Evolutionary conservation across 2,329 filamentous ascomycete genomes (phyloP), one percentile per base, ranked within the genome.

Genomic region (Paraphoma chrysanthemicola): DNA sequence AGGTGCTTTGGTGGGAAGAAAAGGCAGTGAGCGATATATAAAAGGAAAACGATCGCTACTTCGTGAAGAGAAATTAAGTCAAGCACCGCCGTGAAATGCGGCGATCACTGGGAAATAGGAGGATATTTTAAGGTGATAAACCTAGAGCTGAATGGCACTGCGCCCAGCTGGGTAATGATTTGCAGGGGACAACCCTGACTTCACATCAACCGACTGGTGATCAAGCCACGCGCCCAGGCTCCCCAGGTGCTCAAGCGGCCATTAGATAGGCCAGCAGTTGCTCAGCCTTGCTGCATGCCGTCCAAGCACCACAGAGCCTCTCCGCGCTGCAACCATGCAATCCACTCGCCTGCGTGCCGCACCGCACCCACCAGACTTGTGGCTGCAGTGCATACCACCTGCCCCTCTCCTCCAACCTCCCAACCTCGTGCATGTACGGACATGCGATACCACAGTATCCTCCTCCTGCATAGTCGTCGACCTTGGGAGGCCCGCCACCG

Each of bases 331-430:
- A 67, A 66, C 59, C 44, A 52, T 55, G 54, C 44, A 47, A 33
- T 48, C 61, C 61, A 57, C 29, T 52, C 57, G 23, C 39, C 51
- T 30, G 36, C 48, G 44, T 48, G 53, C 55, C 55, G 45, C 54
- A 48, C 51, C 43, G 52, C 58, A 39, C 14, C 39, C 47, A 47
- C 50, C 52, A 56, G 17, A 51, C 33, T 23, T 44, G 68, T 64
- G 63, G 69, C 66, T 60, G 61, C 54, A 38, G 49, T 53, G 56
- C 62, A 36, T 74, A 70, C 62, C 68, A 74, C 70, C 51, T 60
- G 55, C 68, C 68, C 65, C 65, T 60, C 66, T 53, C 45, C 33
- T 11, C 16, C 14, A 16, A 42, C 39, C 39, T 42, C 39, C n/a
- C 39, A 42, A 16, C 16, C n/a, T 42, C 39, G 33, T 44, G 43